A percentile compares a stretch with the other conserved stretches of the same genome.
Evolutionary conservation across 371 early-diverging fungal species (phyloP).

Genomic region (Mucor plumbeus): DNA sequence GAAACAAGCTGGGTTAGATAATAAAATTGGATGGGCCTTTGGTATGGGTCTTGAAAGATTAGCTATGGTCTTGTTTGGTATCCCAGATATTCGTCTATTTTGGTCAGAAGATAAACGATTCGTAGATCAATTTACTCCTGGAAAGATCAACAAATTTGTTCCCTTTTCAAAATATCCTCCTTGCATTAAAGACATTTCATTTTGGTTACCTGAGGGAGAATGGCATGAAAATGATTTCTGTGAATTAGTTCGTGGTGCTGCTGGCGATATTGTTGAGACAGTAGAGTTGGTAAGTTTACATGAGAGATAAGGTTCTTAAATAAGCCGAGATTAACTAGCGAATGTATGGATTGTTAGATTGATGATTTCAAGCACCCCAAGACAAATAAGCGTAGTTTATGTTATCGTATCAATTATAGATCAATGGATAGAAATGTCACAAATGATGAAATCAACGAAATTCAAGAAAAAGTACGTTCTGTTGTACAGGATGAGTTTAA

Average conservation of each 20-base stretch:
- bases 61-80: constrained; percentile 94
- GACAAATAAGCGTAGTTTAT: constrained; percentile 78
- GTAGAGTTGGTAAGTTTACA: constrained; percentile 73
- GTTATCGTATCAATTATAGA: constrained; percentile 93
- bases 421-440: constrained; percentile 93
- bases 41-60: constrained; percentile 97
- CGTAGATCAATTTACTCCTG: constrained; percentile 80
- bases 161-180: constrained; percentile 85
- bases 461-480: constrained; percentile 82
- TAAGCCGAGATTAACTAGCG: too few relatives aligned
- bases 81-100: constrained; percentile 96
- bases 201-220: constrained; percentile 74
- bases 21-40: constrained; percentile 95
- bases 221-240: constrained; percentile 94
- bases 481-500: constrained; percentile 69
- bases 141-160: constrained; percentile 70
- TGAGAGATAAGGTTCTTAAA: too few relatives aligned
- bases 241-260: constrained; percentile 91
- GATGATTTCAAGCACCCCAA: constrained; percentile 91
- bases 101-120: constrained; percentile 95
- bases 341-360: constrained; percentile 52
- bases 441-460: constrained; percentile 90
- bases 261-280: constrained; percentile 92
- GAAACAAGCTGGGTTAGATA: constrained; percentile 65
- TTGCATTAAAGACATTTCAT: constrained; percentile 94